phyloP scores from a whole-genome alignment of 805 yeast species.

The Kazachstania kunashirensis region DNA sequence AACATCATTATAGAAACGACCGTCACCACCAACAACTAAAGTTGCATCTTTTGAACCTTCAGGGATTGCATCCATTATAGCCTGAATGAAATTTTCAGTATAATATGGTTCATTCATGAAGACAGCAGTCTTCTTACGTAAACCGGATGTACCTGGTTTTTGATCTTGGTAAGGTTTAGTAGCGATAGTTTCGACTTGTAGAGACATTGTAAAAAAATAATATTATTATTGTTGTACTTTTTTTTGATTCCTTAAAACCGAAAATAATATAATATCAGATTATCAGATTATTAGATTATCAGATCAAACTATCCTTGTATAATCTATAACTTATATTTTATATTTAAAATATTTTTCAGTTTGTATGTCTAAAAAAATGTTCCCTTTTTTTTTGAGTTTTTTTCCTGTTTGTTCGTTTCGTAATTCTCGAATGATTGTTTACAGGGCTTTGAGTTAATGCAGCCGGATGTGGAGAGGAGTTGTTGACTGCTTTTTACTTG shows the following conservation, averaged over 20 bases:
- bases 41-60: conserved; percentile 71
- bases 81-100: conserved; percentile 89
- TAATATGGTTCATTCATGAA: conserved; percentile 65
- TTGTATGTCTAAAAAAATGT: too few relatives aligned
- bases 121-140: conserved; percentile 80
- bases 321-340: too few relatives aligned
- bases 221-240: too few relatives aligned
- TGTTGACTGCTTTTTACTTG: too few relatives aligned
- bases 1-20: conserved; percentile 78
- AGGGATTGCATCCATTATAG: conserved; percentile 77
- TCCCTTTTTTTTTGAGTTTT: too few relatives aligned
- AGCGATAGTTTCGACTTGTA: conserved; percentile 31
- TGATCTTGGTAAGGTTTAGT: conserved; percentile 82
- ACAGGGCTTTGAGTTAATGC: too few relatives aligned
- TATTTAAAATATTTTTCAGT: too few relatives aligned
- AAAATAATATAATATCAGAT: background rate
- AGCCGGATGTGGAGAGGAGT: too few relatives aligned
- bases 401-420: too few relatives aligned
- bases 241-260: too few relatives aligned
- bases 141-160: conserved; percentile 96
- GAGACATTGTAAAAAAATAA: conserved; percentile 14
- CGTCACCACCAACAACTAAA: conserved; percentile 93
- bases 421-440: too few relatives aligned
- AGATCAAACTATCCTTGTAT: too few relatives aligned
- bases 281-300: background rate